Conservation (phyloP, 2,329 filamentous ascomycete species). For the Phyllosticta citrichinensis region DNA sequence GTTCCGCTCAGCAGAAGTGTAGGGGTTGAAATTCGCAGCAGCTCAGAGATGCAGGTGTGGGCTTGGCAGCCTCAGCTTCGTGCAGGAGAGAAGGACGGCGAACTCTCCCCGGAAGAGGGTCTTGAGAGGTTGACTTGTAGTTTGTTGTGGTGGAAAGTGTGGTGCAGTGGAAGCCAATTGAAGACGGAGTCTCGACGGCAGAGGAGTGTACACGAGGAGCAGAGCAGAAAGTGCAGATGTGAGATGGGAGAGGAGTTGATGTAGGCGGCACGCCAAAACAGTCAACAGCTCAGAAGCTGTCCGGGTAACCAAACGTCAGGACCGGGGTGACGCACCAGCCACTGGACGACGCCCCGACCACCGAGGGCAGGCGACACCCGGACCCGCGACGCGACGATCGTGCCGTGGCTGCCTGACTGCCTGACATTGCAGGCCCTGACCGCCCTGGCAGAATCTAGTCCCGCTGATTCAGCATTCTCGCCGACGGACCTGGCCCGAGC, state of each 20-base stretch:
- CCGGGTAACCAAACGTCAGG: conserved; percentile 10
- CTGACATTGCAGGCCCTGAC: background rate
- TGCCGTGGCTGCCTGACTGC: background rate
- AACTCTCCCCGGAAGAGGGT: background rate
- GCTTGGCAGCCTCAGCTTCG: conserved; percentile 5
- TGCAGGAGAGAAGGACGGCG: conserved; percentile 2
- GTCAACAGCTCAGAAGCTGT: conserved; percentile 4
- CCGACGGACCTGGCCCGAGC: background rate
- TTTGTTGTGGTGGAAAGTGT: background rate
- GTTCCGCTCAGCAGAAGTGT: conserved; percentile 1
- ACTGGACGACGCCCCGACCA: no score
- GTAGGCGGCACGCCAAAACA: background rate
- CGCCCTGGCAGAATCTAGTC: background rate
- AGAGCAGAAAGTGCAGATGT: background rate
- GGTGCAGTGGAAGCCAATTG: background rate
- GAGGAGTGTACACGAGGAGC: background rate
- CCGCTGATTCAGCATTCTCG: conserved; percentile 6
- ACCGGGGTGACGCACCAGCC: background rate
- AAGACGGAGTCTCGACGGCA: background rate
- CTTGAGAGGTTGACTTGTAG: background rate
- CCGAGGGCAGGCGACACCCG: no score
- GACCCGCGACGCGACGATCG: background rate
- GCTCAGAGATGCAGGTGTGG: conserved; percentile 7
- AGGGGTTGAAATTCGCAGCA: background rate
- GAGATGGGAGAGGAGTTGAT: conserved; percentile 1